phyloP scores from a whole-genome alignment of 164 flowering plant genomes.

The Piper longum region DNA sequence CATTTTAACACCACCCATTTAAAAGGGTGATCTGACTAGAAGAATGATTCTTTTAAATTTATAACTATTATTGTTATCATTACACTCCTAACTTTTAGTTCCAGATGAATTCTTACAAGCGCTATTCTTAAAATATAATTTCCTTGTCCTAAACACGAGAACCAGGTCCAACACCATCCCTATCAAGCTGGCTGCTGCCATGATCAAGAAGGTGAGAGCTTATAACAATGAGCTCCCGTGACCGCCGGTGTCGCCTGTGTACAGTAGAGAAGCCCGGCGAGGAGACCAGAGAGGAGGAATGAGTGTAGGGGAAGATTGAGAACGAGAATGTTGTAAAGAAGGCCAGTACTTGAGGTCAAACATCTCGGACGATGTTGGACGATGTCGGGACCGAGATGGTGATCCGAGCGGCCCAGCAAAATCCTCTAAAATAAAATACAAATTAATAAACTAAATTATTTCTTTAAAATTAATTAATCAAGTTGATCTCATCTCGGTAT shows the following conservation, averaged over 20 bases:
- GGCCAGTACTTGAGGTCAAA: constrained; percentile 72
- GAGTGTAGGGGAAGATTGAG: constrained; percentile 83
- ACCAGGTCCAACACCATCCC: constrained; percentile 60
- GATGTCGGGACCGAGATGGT: constrained; percentile 71
- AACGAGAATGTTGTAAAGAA: constrained; percentile 77
- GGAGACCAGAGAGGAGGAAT: constrained; percentile 80
- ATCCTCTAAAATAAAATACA: constrained; percentile 12
- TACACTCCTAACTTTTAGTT: too few species aligned
- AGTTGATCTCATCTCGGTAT: too few species aligned
- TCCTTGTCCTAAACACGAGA: constrained; percentile 41
- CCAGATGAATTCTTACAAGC: constrained; percentile 31
- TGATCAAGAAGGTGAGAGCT: constrained; percentile 58
- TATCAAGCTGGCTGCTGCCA: constrained; percentile 46
- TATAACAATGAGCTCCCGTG: constrained; percentile 67
- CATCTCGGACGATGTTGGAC: constrained; percentile 79
- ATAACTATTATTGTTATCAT: too few species aligned
- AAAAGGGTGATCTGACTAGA: too few species aligned
- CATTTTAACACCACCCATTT: too few species aligned
- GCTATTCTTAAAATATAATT: constrained; percentile 34
- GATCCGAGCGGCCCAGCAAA: constrained; percentile 70
- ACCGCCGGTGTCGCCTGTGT: constrained; percentile 41
- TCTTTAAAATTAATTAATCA: too few species aligned
- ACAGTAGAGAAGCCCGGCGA: constrained; percentile 71
- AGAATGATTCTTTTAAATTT: too few species aligned
- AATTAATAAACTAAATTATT: too few species aligned